Conservation (phyloP, 129 eudicot genomes). For the Arctium lappa region DNA sequence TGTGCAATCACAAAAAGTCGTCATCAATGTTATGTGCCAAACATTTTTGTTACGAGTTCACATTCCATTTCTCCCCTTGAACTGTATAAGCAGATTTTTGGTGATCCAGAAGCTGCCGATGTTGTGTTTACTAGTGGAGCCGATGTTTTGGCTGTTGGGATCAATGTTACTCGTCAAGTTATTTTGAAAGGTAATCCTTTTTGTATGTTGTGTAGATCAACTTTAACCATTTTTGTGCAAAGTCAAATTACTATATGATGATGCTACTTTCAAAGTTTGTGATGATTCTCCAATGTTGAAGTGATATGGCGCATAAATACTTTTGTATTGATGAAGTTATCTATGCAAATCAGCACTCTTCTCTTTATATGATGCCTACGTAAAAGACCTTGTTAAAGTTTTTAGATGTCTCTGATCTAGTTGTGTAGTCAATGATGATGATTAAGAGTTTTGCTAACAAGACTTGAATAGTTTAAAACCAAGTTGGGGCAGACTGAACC, state of each 20-base stretch:
- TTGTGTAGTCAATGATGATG: neutral
- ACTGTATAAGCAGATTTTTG: conserved; percentile 63
- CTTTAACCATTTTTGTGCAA: neutral
- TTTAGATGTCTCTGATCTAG: neutral
- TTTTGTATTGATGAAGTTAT: neutral
- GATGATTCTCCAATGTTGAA: neutral
- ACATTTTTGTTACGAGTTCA: neutral
- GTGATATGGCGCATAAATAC: neutral
- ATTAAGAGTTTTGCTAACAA: no score
- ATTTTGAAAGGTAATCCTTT: conserved; percentile 58
- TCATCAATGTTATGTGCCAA: neutral
- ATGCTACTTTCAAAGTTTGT: neutral
- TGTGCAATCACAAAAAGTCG: neutral
- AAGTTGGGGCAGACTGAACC: neutral
- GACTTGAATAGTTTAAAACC: neutral
- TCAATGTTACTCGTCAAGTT: conserved; percentile 94
- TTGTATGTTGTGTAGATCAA: neutral
- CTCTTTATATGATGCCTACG: neutral
- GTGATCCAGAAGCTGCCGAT: conserved; percentile 99
- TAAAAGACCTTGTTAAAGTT: neutral
- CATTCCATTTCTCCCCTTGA: neutral
- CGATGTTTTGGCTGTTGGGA: conserved; percentile 82
- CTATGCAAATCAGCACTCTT: neutral
- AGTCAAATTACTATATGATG: neutral
- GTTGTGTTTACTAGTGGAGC: conserved; percentile 95